phyloP scores from a whole-genome alignment of 192 early-diverging fungal genomes.

The Coemansia furcata region DNA sequence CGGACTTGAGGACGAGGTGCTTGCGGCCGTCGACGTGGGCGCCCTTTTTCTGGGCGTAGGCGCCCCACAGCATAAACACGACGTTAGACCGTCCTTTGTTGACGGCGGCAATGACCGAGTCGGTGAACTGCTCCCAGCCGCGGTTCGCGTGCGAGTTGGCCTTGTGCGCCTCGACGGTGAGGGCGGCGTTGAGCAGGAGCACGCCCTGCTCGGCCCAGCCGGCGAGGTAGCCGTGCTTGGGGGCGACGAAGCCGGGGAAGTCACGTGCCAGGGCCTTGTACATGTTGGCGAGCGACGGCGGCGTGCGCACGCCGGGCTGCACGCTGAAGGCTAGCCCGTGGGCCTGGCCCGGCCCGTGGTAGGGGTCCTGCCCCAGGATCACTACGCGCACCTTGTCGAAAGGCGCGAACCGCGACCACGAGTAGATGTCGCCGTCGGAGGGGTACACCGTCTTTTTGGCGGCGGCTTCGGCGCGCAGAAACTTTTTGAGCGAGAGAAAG shows the following conservation, averaged over 20 bases:
- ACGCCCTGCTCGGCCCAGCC: slow-evolving; percentile 86
- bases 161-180: slow-evolving; percentile 79
- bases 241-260: slow-evolving; percentile 65
- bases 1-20: slow-evolving; percentile 79
- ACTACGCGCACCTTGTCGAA: slow-evolving; percentile 74
- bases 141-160: slow-evolving; percentile 76
- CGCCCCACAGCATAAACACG: slow-evolving; percentile 96
- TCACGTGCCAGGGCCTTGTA: slow-evolving; percentile 77
- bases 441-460: slow-evolving; percentile 69
- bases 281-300: slow-evolving; percentile 92
- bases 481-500: slow-evolving; percentile 64
- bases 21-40: slow-evolving; percentile 67
- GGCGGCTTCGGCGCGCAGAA: slow-evolving; percentile 58
- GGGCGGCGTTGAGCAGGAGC: slow-evolving; percentile 81
- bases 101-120: slow-evolving; percentile 74
- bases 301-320: slow-evolving; percentile 64
- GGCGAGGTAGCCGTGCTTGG: slow-evolving; percentile 77
- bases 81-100: slow-evolving; percentile 59
- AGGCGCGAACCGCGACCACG: slow-evolving; percentile 75
- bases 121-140: slow-evolving; percentile 90
- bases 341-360: slow-evolving; percentile 76
- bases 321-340: slow-evolving; percentile 95
- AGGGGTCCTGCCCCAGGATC: slow-evolving; percentile 88
- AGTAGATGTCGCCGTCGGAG: slow-evolving; percentile 70
- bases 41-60: slow-evolving; percentile 85